Percentiles rank a stretch among this genome's conserved stretches.
These are phyloP conservation scores for Kodamaea sagamina DNA, from an alignment of 805 yeast species.

Conservation along the genomic window DNA sequence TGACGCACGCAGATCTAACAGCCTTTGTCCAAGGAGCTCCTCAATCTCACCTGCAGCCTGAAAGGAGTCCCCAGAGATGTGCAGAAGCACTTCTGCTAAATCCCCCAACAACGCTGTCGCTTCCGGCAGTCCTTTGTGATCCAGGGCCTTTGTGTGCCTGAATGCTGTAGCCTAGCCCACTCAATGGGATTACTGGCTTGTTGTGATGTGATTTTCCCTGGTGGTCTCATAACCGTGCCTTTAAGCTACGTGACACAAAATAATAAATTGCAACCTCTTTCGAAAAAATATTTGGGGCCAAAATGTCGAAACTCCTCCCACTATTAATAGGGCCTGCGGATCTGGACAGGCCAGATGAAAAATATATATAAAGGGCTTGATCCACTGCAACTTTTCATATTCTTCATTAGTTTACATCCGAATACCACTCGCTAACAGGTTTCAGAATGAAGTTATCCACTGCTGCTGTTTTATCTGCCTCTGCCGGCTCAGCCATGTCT, in stretches of 20 bases:
- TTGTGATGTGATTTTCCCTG: background rate
- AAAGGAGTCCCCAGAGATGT: background rate
- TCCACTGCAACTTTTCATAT: background rate
- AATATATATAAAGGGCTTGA: constrained; percentile 3
- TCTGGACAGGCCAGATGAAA: background rate
- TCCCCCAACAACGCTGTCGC: background rate
- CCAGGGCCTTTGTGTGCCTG: background rate
- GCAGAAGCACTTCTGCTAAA: background rate
- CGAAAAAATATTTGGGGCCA: constrained; percentile 3
- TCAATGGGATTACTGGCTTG: constrained; percentile 3
- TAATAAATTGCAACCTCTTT: constrained; percentile 3
- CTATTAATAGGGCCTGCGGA: background rate
- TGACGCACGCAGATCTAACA: background rate
- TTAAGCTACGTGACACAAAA: background rate
- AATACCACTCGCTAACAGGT: constrained; percentile 12
- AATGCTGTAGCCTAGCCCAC: too few relatives aligned
- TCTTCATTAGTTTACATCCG: constrained; percentile 8
- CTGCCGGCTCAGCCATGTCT: constrained; percentile 12
- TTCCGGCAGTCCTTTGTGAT: background rate
- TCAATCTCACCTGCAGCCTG: background rate
- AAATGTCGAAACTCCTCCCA: background rate
- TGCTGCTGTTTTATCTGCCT: constrained; percentile 12
- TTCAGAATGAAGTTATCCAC: constrained; percentile 33
- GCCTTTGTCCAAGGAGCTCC: background rate
- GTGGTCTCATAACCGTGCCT: background rate